These are phyloP conservation scores for Kodamaea sagamina DNA, from an alignment of 805 yeast genomes.

Conservation along the genomic window DNA sequence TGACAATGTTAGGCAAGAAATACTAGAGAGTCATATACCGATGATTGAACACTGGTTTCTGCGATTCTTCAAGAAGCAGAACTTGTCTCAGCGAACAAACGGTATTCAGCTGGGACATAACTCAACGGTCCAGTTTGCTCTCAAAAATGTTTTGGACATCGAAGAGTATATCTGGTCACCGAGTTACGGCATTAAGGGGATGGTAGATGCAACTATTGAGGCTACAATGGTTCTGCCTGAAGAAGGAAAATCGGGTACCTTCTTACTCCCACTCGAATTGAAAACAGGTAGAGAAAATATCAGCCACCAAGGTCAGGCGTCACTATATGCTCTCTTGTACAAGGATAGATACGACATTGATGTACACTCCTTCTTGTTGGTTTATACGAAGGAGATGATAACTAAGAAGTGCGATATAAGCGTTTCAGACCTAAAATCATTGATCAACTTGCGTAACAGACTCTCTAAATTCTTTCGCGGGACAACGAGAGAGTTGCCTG, in stretches of 20 bases:
- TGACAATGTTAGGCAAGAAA: constrained; percentile 44
- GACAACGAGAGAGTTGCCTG: constrained; percentile 54
- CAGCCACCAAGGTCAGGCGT: constrained; percentile 82
- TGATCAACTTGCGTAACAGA: constrained; percentile 72
- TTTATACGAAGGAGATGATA: constrained; percentile 66
- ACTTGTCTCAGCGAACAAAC: constrained; percentile 1
- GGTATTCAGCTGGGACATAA: constrained; percentile 13
- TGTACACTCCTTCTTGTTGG: constrained; percentile 63
- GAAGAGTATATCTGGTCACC: constrained; percentile 96
- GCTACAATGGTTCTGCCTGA: not conserved
- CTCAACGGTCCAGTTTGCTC: constrained; percentile 20
- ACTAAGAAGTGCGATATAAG: constrained; percentile 56
- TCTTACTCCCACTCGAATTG: constrained; percentile 79
- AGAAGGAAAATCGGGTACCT: constrained; percentile 33
- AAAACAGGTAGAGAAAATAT: constrained; percentile 77
- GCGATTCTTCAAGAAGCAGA: constrained; percentile 36
- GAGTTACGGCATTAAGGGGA: constrained; percentile 83
- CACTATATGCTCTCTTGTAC: constrained; percentile 75
- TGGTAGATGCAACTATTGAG: constrained; percentile 83
- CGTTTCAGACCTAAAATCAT: constrained; percentile 59
- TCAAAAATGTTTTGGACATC: constrained; percentile 69
- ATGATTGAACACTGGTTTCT: constrained; percentile 57
- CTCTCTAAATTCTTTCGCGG: constrained; percentile 61
- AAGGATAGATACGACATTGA: constrained; percentile 78
- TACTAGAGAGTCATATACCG: constrained; percentile 47